Conservation (phyloP, 176 grass and related monocot species). For the Triticum monococcum region DNA sequence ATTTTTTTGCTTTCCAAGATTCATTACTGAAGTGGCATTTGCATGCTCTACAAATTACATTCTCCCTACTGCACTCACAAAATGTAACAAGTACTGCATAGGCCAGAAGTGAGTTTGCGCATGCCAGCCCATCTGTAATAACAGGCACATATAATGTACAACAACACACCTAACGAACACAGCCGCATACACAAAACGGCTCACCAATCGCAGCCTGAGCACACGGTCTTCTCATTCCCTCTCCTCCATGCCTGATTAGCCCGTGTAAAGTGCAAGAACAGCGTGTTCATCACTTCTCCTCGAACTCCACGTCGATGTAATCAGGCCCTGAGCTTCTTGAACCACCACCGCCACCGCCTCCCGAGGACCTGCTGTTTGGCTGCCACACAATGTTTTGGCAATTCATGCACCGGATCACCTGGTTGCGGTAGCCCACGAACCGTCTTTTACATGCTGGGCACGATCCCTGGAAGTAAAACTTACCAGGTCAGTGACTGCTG, state of each 20-base stretch:
- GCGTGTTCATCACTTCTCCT: constrained; percentile 66
- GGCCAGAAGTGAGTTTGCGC: not conserved
- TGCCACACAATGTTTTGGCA: constrained; percentile 97
- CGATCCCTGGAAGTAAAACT: constrained; percentile 59
- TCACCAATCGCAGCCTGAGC: not conserved
- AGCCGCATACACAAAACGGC: not conserved
- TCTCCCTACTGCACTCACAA: not conserved
- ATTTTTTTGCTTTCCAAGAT: not conserved
- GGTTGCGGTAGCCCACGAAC: constrained; percentile 76
- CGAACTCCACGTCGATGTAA: constrained; percentile 87
- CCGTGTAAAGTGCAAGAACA: not conserved
- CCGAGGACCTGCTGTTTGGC: constrained; percentile 57
- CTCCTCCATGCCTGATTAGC: not conserved
- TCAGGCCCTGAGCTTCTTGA: constrained; percentile 66
- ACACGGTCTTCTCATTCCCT: not conserved
- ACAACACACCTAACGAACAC: not conserved
- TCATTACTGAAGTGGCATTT: not conserved
- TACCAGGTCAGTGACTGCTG: constrained; percentile 4
- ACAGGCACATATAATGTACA: constrained; percentile 35
- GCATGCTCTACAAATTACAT: not conserved
- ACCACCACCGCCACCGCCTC: constrained; percentile 30
- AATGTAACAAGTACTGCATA: not conserved
- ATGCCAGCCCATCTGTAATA: not conserved
- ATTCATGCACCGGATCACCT: constrained; percentile 82
- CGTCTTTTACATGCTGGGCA: constrained; percentile 83